Base-by-base conservation (phyloP, 352 stramenopile species). In the Phytophthora constricta region DNA sequence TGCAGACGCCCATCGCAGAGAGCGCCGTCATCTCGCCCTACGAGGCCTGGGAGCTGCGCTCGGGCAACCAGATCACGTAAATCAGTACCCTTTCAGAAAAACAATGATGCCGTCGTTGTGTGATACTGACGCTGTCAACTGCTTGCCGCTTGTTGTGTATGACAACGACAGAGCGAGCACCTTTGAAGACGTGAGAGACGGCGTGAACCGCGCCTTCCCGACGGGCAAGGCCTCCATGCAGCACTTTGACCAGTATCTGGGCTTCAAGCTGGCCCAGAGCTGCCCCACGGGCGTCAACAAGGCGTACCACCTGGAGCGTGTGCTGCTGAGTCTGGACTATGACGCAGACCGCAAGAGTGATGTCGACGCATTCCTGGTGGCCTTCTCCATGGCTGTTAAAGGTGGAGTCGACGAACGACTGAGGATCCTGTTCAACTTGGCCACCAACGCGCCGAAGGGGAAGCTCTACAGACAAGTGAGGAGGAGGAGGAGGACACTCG, bases 311-410 rank as follows among this genome's bases (percentile, higher is more conserved):
- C 55, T 95, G 46, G 87, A 95, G 60, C 79, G 87, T 31, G 79
- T 95, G 47, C 63, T 93, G 41, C 47, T 91, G 70, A 91, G 84
- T 69, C 72, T 95, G 5, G 50, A 78, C 31, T 77, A 76, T 53
- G 80, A 92, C 39, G 62, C 39, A 5, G 62, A 88, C 31, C 71
- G 85, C 50, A 91, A 90, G 67, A 66, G 62, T 43, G 77, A 92
- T 49, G 69, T 93, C 25, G 84, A 95, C 47, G 79, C 85, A 43
- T 72, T 92, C 45, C 63, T 95, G 51, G 85, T 93, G 17, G 87
- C 87, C 42, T 93, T 95, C 66, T 92, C 87, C 25, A 84, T 95
- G 84, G 82, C 84, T 2, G 79, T 95, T 28, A 93, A 95, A 55
- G 87, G 87, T 4, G 70, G 62, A 0, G 79, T 89, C 20, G 81